phyloP scores from a whole-genome alignment of 1,284 basidiomycete genomes.

The Cryptococcus jaspeensis region DNA sequence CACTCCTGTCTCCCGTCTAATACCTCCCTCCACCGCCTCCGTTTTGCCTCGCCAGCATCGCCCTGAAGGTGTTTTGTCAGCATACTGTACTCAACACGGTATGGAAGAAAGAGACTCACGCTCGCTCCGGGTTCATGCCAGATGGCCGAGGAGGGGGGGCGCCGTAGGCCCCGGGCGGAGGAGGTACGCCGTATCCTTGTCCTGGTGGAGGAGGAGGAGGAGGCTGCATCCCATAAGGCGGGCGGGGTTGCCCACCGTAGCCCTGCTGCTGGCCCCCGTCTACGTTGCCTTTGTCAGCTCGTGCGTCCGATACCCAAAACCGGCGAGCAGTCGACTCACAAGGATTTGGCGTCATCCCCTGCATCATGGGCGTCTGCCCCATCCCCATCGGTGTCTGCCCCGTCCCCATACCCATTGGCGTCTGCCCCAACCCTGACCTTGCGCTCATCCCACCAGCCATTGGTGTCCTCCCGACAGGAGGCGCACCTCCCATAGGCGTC shows the following conservation, averaged over 20 bases:
- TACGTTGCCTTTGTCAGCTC: no score
- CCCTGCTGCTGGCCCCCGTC: slow-evolving; percentile 9
- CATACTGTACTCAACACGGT: background rate
- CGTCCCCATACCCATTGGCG: background rate
- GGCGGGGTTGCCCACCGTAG: slow-evolving; percentile 1
- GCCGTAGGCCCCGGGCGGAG: slow-evolving; percentile 9
- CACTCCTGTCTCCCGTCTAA: slow-evolving; percentile 5
- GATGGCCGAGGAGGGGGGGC: slow-evolving; percentile 5
- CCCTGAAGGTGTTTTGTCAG: slow-evolving; percentile 15
- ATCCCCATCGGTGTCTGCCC: background rate
- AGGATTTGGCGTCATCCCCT: slow-evolving; percentile 33
- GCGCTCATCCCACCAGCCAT: background rate
- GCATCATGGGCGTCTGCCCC: slow-evolving; percentile 26
- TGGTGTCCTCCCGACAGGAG: background rate
- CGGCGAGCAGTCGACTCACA: slow-evolving; percentile 20
- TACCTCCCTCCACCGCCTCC: slow-evolving; percentile 22
- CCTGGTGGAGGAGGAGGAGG: no score
- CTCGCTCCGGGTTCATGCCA: slow-evolving; percentile 41
- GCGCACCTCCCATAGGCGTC: slow-evolving; percentile 23
- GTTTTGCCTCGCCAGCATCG: slow-evolving; percentile 33
- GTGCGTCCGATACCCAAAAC: background rate
- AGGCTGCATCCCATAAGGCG: slow-evolving; percentile 2
- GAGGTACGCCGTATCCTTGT: slow-evolving; percentile 17
- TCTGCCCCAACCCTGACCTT: background rate
- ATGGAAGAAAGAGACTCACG: slow-evolving; percentile 26